Conservation (phyloP, 1,284 basidiomycete species). For the Sporisorium scitamineum region DNA sequence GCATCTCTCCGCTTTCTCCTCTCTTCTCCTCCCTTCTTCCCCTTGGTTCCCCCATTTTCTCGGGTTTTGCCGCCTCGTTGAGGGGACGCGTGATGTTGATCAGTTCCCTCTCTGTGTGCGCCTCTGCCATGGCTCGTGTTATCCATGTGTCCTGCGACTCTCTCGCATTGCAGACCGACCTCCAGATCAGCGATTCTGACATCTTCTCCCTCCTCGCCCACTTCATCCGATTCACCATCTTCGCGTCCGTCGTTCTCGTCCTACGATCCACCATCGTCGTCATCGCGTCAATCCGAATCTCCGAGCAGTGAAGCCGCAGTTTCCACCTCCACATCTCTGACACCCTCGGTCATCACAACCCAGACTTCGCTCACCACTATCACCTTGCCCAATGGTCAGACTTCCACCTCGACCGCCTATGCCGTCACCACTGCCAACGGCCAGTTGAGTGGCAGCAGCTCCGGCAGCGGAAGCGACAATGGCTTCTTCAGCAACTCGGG, state of each 20-base stretch:
- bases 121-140: slow-evolving; percentile 5
- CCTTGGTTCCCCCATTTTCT: neutral
- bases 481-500: slow-evolving; percentile 65
- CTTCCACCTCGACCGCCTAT: slow-evolving; percentile 47
- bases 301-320: slow-evolving; percentile 17
- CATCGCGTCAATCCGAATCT: slow-evolving; percentile 7
- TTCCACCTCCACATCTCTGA: slow-evolving; percentile 31
- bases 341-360: slow-evolving; percentile 41
- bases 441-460: slow-evolving; percentile 34
- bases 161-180: slow-evolving; percentile 18
- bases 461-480: slow-evolving; percentile 21
- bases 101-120: slow-evolving; percentile 26
- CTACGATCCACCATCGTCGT: slow-evolving; percentile 5
- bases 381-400: slow-evolving; percentile 46
- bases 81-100: slow-evolving; percentile 33
- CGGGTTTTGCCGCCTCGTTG: slow-evolving; percentile 10
- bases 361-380: slow-evolving; percentile 44
- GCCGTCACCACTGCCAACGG: slow-evolving; percentile 52
- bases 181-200: slow-evolving; percentile 42
- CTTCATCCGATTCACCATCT: slow-evolving; percentile 9
- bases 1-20: neutral
- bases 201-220: slow-evolving; percentile 25
- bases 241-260: slow-evolving; percentile 9
- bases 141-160: slow-evolving; percentile 4
- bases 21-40: neutral